Percentiles rank a stretch among this genome's conserved stretches.
Conservation (phyloP, 2,329 filamentous ascomycete species). For the Penicillium sp. region DNA sequence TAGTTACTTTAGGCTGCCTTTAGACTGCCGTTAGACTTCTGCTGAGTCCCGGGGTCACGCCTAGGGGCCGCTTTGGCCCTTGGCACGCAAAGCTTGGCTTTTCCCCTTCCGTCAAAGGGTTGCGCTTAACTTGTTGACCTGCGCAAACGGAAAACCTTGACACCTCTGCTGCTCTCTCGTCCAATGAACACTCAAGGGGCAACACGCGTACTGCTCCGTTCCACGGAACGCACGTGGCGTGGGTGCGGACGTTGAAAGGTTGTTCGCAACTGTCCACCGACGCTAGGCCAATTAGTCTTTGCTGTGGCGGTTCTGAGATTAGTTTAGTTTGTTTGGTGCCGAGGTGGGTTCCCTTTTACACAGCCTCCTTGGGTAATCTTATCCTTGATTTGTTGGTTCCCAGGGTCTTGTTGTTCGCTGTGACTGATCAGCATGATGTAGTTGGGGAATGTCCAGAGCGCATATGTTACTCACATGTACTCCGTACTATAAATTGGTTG, state of each 20-base stretch:
- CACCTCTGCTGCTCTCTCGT: background rate
- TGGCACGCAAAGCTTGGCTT: conserved; percentile 8
- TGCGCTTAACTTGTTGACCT: background rate
- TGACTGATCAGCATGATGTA: background rate
- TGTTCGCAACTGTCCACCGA: background rate
- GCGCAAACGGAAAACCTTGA: too few species aligned
- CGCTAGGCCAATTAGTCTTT: background rate
- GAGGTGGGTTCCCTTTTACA: background rate
- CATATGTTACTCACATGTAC: too few species aligned
- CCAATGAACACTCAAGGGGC: background rate
- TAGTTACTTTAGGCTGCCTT: background rate
- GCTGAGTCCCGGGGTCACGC: background rate
- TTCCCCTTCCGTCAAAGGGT: background rate
- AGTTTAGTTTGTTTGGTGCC: background rate
- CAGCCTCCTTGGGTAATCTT: background rate
- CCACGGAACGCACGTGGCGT: conserved; percentile 7
- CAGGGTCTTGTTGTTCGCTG: too few species aligned
- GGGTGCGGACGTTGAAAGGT: background rate
- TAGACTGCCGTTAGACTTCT: background rate
- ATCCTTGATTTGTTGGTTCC: background rate
- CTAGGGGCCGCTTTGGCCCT: background rate
- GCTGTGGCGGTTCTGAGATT: background rate
- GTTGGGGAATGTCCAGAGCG: background rate
- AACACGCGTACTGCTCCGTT: background rate
- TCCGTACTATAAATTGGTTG: too few species aligned